Evolutionary conservation across 768 basidiomycete genomes (phyloP), one percentile per base, ranked within the genome.

Genomic region (Phylloporus sp.): DNA sequence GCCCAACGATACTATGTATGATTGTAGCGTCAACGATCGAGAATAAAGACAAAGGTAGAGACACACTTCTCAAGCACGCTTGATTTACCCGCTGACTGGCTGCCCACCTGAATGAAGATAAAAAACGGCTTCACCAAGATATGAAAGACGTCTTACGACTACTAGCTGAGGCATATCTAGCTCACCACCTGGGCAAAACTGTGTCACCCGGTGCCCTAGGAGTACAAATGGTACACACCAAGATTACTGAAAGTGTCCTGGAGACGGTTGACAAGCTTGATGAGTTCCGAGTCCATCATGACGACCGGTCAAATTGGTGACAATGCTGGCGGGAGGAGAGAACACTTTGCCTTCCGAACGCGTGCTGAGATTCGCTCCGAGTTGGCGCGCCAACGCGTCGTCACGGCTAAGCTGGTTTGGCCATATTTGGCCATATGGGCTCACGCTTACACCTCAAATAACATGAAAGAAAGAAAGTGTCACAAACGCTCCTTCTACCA

Each of bases 11-110:
- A 22, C 92, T 90, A 56, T 24, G 55, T 31, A 24, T 34, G 42
- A 38, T 40, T 27, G 18, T 11, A 20, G 22, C 31, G 37, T 55
- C 21, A 50, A 20, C 26, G 15, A 42, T 37, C 9, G 36, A 44
- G 9, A 23, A n/a, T 11, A 6, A 48, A 47, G 41, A 38, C 53
- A 55, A 46, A 9, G 21, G 11, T 31, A 10, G 9, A 18, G 36
- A 76, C 87, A 59, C 58, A 92, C 92, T 88, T 98, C 71, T 98
- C 94, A 46, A 98, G 79, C 43, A 92, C 90, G 66, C 90, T 91
- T 28, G 93, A 96, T 73, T 96, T 97, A 51, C 94, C 94, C 26
- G 92, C 84, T 32, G 93, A 96, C 70, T 97, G 94, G 58, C 92
- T 94, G 48, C 94, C 94, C 60, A 97, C 91, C 91, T 94, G 38